These are phyloP conservation scores for Lasiodiplodia gonubiensis DNA, from an alignment of 2,329 filamentous ascomycete genomes.

Conservation along the genomic window DNA sequence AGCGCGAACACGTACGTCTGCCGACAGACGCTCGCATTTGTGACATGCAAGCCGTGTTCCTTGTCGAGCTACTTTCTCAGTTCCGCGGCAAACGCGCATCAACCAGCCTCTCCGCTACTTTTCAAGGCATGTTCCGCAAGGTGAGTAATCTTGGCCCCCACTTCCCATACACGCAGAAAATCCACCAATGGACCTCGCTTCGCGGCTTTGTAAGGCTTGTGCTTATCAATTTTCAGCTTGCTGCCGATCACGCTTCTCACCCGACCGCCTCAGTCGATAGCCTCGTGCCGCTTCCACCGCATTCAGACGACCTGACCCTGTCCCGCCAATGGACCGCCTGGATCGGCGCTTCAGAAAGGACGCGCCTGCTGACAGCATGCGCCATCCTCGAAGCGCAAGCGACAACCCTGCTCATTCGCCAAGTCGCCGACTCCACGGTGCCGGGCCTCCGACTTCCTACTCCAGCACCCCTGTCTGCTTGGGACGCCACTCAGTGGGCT, in stretches of 20 bases:
- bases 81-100: constrained; percentile 49
- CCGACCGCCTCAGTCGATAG: constrained; percentile 22
- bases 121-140: constrained; percentile 45
- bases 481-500: constrained; percentile 41
- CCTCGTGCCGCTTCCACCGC: constrained; percentile 19
- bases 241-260: constrained; percentile 14
- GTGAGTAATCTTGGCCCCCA: constrained; percentile 34
- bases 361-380: constrained; percentile 49
- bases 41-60: constrained; percentile 52
- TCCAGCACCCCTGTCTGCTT: constrained; percentile 42
- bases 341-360: constrained; percentile 40
- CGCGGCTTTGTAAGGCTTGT: background rate
- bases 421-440: constrained; percentile 20
- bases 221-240: constrained; percentile 17
- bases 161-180: constrained; percentile 27
- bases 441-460: constrained; percentile 46
- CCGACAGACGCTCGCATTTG: constrained; percentile 39
- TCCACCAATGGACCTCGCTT: background rate
- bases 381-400: constrained; percentile 50
- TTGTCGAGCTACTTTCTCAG: constrained; percentile 51
- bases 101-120: constrained; percentile 45
- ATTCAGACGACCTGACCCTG: constrained; percentile 34
- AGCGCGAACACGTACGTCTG: constrained; percentile 32
- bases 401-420: constrained; percentile 21
- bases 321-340: constrained; percentile 42